Conservation (phyloP, 441 rosid genomes). For the Omphalea diandra region DNA sequence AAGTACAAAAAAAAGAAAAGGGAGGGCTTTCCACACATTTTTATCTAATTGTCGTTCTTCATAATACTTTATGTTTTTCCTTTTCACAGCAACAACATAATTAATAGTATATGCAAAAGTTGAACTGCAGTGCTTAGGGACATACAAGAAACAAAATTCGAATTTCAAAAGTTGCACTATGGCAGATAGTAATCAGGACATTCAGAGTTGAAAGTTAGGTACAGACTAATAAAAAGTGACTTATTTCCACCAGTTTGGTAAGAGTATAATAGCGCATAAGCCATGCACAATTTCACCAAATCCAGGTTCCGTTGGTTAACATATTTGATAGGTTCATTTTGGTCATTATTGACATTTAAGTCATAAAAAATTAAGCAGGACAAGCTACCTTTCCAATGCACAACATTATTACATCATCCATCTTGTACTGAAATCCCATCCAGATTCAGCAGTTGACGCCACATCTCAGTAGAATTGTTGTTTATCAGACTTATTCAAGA, state of each 20-base stretch:
- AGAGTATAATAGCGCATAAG: no score
- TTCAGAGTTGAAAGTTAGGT: not conserved
- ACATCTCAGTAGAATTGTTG: constrained; percentile 55
- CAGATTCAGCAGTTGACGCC: constrained; percentile 87
- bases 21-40: not conserved
- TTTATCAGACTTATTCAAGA: constrained; percentile 43
- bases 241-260: not conserved
- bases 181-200: not conserved
- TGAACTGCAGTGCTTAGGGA: not conserved
- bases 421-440: constrained; percentile 86
- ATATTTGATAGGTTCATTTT: not conserved
- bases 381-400: not conserved
- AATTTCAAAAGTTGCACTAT: not conserved
- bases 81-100: no score
- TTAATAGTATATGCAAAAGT: not conserved
- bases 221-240: not conserved
- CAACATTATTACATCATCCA: constrained; percentile 87
- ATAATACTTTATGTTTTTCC: no score
- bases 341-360: not conserved
- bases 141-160: not conserved
- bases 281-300: no score
- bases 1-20: not conserved
- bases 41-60: no score
- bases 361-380: not conserved
- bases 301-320: no score